Evolutionary conservation across 2,329 filamentous ascomycete species (phyloP).

Genomic region (Dothistroma pini): DNA sequence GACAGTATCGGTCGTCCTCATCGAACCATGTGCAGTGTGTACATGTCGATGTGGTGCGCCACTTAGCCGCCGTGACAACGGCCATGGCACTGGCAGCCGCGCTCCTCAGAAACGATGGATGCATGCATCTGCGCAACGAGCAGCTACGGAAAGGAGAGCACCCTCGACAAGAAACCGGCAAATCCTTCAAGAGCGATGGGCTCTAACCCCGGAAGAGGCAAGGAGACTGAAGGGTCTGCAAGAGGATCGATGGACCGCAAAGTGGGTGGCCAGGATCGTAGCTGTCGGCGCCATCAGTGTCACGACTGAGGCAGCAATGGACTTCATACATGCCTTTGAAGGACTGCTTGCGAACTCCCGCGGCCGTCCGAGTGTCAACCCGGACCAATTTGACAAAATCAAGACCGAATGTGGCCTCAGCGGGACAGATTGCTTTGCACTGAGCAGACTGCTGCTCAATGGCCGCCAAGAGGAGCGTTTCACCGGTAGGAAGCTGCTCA

Average conservation of each 20-base stretch:
- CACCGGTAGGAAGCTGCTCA: conserved; percentile 25
- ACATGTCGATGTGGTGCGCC: background rate
- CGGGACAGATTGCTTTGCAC: background rate
- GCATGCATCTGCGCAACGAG: background rate
- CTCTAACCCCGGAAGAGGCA: background rate
- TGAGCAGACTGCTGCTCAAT: background rate
- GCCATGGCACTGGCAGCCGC: background rate
- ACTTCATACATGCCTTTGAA: conserved; percentile 1
- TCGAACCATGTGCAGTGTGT: background rate
- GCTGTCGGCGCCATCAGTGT: background rate
- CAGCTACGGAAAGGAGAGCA: background rate
- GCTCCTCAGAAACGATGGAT: background rate
- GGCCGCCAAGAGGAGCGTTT: background rate
- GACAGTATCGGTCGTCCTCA: background rate
- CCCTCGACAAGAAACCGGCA: background rate
- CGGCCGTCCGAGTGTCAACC: background rate
- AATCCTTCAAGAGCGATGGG: background rate
- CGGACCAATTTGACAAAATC: background rate
- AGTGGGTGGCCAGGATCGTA: background rate
- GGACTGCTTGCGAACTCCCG: background rate
- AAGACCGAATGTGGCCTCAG: background rate
- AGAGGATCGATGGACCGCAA: background rate
- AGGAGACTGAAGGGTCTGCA: background rate
- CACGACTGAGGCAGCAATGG: background rate
- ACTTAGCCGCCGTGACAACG: background rate